Conservation (phyloP, 805 yeast species). For the Ogataea polymorpha region DNA sequence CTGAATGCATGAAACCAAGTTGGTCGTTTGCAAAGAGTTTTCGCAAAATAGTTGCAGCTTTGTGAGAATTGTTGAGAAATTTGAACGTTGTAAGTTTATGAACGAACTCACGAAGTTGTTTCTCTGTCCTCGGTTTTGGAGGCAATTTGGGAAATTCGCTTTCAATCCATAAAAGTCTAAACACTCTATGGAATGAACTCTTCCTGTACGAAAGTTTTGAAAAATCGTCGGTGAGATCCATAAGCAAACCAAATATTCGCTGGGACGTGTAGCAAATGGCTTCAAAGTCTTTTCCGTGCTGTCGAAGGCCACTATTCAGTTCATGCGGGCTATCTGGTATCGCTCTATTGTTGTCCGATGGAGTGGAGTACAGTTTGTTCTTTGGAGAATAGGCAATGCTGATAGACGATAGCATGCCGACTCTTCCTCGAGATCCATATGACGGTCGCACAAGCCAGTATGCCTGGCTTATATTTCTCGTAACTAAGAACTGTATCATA, state of each 20-base stretch:
- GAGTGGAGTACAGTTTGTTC: too few relatives aligned
- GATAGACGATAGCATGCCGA: too few relatives aligned
- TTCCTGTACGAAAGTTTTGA: slow-evolving; percentile 8
- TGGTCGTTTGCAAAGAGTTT: slow-evolving; percentile 8
- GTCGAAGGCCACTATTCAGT: too few relatives aligned
- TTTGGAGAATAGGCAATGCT: too few relatives aligned
- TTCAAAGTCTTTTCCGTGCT: not conserved
- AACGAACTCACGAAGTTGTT: slow-evolving; percentile 9
- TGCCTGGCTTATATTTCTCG: not conserved
- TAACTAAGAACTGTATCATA: not conserved
- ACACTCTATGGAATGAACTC: slow-evolving; percentile 12
- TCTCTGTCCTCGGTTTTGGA: slow-evolving; percentile 3
- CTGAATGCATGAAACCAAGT: slow-evolving; percentile 5
- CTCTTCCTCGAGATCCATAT: too few relatives aligned
- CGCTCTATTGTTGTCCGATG: too few relatives aligned
- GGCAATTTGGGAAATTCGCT: slow-evolving; percentile 9
- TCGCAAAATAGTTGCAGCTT: slow-evolving; percentile 15
- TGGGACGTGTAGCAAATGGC: slow-evolving; percentile 9
- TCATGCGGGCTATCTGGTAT: too few relatives aligned
- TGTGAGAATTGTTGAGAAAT: slow-evolving; percentile 17
- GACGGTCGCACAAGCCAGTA: not conserved
- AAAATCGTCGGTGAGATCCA: slow-evolving; percentile 10
- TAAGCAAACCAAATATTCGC: slow-evolving; percentile 8
- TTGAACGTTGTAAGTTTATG: slow-evolving; percentile 16
- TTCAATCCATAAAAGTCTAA: slow-evolving; percentile 16